Evolutionary conservation across 192 early-diverging fungal genomes (phyloP), one percentile per base, ranked within the genome.

Genomic region (Piromyces finnis): DNA sequence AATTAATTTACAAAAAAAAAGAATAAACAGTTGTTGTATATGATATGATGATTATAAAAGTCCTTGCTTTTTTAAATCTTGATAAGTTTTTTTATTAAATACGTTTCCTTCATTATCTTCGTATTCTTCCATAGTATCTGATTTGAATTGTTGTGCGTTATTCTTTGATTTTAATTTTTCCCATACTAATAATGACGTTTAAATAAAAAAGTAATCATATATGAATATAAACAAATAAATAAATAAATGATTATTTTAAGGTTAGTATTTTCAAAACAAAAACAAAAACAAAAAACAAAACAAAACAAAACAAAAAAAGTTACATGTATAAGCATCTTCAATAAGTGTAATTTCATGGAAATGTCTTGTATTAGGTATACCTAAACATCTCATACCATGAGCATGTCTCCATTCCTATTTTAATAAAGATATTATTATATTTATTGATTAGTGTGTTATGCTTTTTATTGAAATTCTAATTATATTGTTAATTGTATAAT

Each of bases 291-390:
- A n/a, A n/a, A n/a, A n/a, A n/a, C n/a, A n/a, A n/a, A n/a, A n/a
- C n/a, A n/a, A n/a, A n/a, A n/a, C n/a, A n/a, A n/a, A n/a, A n/a
- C n/a, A n/a, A n/a, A n/a, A n/a, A n/a, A n/a, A n/a, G n/a, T 84
- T 89, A 92, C 93, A 81, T n/a, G 91, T 86, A 86, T 91, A 91
- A 12, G 95, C 97, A 86, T 99, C 97, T 39, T 93, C 91, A 35
- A 99, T 99, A 26, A 87, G 82, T 15, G 94, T 93, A 35, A 97
- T 95, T 84, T 95, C 95, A 79, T 96, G 92, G 85, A 96, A 97
- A 83, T 96, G 94, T 17, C 92, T 85, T 0, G 92, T 93, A 80
- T 97, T 96, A 16, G 95, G 94, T 79, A 99, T 96, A 18, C 96
- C 96, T 36, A 99, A 87, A 77, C 92, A 88, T 41, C 93, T 88